Percentiles rank a stretch among this genome's conserved stretches.
These are phyloP conservation scores for Leccinum boreale DNA, from an alignment of 768 basidiomycete species.

Conservation along the genomic window DNA sequence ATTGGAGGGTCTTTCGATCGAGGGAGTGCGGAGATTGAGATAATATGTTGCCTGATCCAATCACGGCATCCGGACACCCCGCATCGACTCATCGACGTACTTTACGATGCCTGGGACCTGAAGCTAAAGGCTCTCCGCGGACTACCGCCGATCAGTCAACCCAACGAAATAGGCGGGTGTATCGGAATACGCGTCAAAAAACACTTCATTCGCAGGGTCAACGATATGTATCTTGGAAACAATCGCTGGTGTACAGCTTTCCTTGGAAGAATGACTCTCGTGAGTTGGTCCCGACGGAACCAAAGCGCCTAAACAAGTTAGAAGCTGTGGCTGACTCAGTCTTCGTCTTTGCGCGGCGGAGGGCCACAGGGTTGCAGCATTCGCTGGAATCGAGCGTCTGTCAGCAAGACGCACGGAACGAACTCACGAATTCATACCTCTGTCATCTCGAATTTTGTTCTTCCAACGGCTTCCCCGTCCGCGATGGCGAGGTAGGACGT, in stretches of 20 bases:
- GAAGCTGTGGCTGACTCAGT: constrained; percentile 21
- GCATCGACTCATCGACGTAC: background rate
- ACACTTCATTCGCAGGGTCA: background rate
- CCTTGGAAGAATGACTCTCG: too few relatives aligned
- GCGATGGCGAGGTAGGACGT: constrained; percentile 88
- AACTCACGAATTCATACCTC: constrained; percentile 54
- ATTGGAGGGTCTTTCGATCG: background rate
- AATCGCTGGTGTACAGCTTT: background rate
- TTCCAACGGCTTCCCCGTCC: constrained; percentile 88
- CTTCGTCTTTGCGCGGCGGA: constrained; percentile 86
- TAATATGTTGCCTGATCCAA: background rate
- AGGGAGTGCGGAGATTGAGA: background rate
- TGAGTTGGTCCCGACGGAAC: too few relatives aligned
- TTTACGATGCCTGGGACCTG: background rate
- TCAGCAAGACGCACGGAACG: constrained; percentile 21
- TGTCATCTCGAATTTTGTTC: constrained; percentile 91
- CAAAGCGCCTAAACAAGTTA: constrained; percentile 14
- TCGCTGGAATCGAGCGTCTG: constrained; percentile 43
- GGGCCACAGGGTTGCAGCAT: constrained; percentile 96
- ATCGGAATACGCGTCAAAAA: background rate
- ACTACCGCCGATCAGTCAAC: background rate
- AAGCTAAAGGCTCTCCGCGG: too few relatives aligned
- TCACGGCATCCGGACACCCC: background rate
- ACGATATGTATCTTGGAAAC: too few relatives aligned
- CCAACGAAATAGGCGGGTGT: too few relatives aligned